Conservation (phyloP, 345 rosid genomes). For the Brassica carinata region DNA sequence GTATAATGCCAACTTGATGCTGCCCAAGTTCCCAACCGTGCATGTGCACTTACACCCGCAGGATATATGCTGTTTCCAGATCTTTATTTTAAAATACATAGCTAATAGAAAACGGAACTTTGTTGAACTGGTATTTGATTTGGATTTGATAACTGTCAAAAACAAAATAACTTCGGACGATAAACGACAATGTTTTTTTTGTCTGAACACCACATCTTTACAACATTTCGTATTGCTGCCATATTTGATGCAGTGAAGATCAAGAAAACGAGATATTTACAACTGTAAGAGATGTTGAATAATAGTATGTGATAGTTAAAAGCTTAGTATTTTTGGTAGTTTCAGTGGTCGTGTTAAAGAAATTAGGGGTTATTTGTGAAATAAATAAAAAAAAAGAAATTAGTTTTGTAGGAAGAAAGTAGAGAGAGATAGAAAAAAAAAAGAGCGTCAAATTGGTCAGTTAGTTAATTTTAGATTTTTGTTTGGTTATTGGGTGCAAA, state of each 20-base stretch:
- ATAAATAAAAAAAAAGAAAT: no score
- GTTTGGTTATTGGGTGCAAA: no score
- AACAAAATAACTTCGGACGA: background rate
- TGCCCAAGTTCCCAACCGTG: constrained; percentile 42
- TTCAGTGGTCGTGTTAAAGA: background rate
- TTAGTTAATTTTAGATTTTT: no score
- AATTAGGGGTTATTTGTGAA: no score
- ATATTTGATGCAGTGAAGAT: background rate
- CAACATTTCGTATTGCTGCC: background rate
- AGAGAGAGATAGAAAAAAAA: no score
- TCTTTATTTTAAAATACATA: constrained; percentile 1
- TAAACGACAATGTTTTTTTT: background rate
- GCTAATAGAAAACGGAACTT: background rate
- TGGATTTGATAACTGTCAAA: background rate
- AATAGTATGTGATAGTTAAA: background rate
- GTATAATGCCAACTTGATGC: constrained; percentile 42
- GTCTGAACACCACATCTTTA: background rate
- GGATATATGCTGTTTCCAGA: constrained; percentile 24
- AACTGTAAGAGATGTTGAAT: background rate
- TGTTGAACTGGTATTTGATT: background rate
- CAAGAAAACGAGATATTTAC: background rate
- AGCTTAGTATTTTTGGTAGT: background rate
- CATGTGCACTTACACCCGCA: constrained; percentile 36
- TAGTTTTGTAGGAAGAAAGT: no score
- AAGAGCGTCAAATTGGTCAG: no score